phyloP scores from a whole-genome alignment of 1,284 basidiomycete genomes.

The Naganishia sp. region DNA sequence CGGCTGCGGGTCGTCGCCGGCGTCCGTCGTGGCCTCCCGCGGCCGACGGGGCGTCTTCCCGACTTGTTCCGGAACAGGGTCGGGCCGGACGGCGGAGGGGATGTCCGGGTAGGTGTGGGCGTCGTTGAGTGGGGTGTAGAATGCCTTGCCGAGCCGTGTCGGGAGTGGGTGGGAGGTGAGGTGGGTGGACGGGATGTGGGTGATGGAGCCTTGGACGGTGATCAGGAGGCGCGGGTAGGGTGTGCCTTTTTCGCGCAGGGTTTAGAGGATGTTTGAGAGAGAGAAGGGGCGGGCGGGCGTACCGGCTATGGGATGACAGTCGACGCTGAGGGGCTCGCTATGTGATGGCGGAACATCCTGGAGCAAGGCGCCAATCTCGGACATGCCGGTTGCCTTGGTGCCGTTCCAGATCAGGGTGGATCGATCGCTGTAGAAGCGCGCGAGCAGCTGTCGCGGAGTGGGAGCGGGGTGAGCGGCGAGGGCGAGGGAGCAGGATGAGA shows the following conservation, averaged over 20 bases:
- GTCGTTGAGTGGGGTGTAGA: conserved; percentile 20
- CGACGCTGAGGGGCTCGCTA: conserved; percentile 24
- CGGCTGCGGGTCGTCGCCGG: too few species aligned
- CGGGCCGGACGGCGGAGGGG: conserved; percentile 4
- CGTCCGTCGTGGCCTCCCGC: too few species aligned
- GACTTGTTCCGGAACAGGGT: conserved; percentile 9
- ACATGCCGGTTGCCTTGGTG: conserved; percentile 20
- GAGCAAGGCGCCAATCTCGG: conserved; percentile 30
- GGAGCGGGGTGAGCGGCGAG: not conserved
- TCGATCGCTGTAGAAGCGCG: conserved; percentile 26
- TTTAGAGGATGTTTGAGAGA: not conserved
- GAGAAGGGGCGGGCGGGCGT: not conserved
- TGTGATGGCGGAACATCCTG: conserved; percentile 26
- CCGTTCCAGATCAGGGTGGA: conserved; percentile 33
- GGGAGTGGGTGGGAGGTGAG: conserved; percentile 28
- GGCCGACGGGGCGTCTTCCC: not conserved
- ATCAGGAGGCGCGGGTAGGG: conserved; percentile 28
- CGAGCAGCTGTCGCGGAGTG: conserved; percentile 18
- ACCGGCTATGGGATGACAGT: conserved; percentile 33
- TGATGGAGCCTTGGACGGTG: conserved; percentile 28
- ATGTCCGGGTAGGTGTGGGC: conserved; percentile 22
- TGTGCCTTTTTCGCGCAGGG: conserved; percentile 17
- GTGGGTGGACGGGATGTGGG: conserved; percentile 17
- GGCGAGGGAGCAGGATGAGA: not conserved
- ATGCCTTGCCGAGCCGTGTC: conserved; percentile 8